Evolutionary conservation across 2,329 filamentous ascomycete genomes (phyloP), one percentile per base, ranked within the genome.

Genomic region (Cercospora sesami): DNA sequence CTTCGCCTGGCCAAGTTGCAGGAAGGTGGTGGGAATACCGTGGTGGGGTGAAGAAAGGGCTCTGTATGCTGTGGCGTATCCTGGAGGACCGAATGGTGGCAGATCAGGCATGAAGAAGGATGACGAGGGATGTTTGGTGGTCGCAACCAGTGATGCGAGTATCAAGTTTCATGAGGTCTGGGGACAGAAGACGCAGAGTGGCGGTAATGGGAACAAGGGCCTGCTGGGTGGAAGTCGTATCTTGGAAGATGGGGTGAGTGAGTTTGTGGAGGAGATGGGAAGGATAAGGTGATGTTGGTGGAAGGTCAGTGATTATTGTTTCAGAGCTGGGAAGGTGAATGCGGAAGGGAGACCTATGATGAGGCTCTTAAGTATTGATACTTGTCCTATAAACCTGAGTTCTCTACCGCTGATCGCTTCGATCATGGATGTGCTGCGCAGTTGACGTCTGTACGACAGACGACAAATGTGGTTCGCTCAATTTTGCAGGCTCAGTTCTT

Each of bases 121-220:
- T 5, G 85, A 88, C 71, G 91, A 94, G 74, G 92, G 91, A 0
- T 96, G 93, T 77, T 90, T 99, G 72, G 91, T 97, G 18, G 91
- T 99, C 63, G 94, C 94, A 16, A 91, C 92, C 53, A 97, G 93
- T 76, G 94, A 98, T 80, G 90, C 93, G 77, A 96, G 88, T 73
- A 91, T 98, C 79, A 95, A 95, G 77, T 98, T 98, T 75, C 93
- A 98, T 79, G 94, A 98, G 81, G 89, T 99, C 10, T 98, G 94
- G 95, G 71, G 73, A 21, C 76, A 78, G 84, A 21, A 79, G 82
- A 23, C 42, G 21, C 42, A 16, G 36, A 42, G 31, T 51, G 31
- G 58, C 33, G 53, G 45, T 42, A 78, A 82, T 62, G 83, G 84
- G 39, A 28, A 51, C 10, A 64, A 55, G 42, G 81, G 81, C 1